These are phyloP conservation scores for Trametes cubensis DNA, from an alignment of 768 basidiomycete species.

Conservation along the genomic window DNA sequence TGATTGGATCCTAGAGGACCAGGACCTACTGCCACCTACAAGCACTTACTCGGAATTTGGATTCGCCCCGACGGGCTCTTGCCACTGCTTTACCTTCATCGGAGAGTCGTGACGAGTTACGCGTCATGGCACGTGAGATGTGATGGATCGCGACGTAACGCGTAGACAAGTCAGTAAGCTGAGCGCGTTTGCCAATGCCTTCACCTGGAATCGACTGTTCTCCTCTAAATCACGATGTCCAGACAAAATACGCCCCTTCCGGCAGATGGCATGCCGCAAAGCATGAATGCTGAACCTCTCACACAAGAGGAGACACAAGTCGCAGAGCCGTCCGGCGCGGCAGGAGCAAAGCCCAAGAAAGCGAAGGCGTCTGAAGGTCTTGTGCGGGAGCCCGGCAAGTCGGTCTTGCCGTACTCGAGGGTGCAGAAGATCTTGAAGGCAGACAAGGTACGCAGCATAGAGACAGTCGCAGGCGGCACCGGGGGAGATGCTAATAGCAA, in stretches of 20 bases:
- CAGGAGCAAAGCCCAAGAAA: slow-evolving; percentile 18
- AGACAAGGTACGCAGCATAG: slow-evolving; percentile 67
- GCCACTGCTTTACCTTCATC: no score
- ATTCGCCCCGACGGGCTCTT: no score
- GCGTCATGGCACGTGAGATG: not conserved
- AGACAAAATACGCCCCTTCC: not conserved
- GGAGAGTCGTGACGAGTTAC: not conserved
- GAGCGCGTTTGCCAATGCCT: not conserved
- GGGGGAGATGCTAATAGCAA: not conserved
- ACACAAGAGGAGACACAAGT: not conserved
- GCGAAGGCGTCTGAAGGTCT: slow-evolving; percentile 21
- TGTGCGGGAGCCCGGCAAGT: slow-evolving; percentile 59
- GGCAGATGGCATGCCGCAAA: not conserved
- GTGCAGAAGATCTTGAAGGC: slow-evolving; percentile 87
- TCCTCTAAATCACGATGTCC: not conserved
- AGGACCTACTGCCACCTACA: no score
- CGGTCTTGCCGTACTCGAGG: slow-evolving; percentile 71
- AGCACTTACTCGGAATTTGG: no score
- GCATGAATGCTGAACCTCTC: not conserved
- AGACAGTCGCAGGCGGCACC: no score
- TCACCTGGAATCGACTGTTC: not conserved
- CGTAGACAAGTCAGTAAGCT: not conserved
- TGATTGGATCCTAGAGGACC: not conserved
- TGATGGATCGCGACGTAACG: no score
- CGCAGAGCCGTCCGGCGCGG: not conserved